Conservation (phyloP, 257 asterid genomes). For the Nicotiana otophora region DNA sequence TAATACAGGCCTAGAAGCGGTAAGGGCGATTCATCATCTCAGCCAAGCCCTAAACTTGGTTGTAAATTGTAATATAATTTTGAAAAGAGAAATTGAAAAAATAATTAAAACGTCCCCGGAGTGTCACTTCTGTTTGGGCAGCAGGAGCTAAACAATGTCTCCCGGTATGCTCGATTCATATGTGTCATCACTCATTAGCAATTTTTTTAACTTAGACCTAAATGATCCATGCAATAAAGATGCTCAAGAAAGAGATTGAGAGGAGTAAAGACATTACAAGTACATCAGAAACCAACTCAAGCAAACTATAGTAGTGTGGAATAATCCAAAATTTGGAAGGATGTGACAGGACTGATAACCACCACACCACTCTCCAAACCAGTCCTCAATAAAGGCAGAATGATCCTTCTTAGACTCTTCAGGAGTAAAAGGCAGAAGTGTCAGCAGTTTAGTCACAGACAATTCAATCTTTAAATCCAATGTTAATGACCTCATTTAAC, state of each 20-base stretch:
- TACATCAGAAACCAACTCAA: neutral
- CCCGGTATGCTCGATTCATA: neutral
- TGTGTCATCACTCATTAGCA: neutral
- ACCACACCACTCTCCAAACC: neutral
- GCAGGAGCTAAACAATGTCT: neutral
- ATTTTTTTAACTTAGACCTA: neutral
- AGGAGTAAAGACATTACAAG: neutral
- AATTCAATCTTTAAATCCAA: neutral
- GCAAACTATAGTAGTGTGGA: too few species aligned
- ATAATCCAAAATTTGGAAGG: neutral
- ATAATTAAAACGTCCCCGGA: neutral
- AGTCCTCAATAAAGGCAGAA: neutral
- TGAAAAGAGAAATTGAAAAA: neutral
- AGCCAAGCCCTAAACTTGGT: neutral
- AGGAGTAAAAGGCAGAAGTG: neutral
- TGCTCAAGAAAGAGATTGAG: neutral
- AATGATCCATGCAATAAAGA: slow-evolving; percentile 4
- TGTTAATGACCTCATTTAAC: neutral
- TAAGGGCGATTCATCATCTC: neutral
- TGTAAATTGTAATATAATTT: neutral
- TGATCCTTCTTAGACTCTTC: neutral
- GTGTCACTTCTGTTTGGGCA: neutral
- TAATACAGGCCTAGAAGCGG: neutral
- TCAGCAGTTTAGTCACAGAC: neutral
- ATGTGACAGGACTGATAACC: neutral